These are phyloP conservation scores for Candida piceae DNA, from an alignment of 805 yeast genomes.

Conservation along the genomic window DNA sequence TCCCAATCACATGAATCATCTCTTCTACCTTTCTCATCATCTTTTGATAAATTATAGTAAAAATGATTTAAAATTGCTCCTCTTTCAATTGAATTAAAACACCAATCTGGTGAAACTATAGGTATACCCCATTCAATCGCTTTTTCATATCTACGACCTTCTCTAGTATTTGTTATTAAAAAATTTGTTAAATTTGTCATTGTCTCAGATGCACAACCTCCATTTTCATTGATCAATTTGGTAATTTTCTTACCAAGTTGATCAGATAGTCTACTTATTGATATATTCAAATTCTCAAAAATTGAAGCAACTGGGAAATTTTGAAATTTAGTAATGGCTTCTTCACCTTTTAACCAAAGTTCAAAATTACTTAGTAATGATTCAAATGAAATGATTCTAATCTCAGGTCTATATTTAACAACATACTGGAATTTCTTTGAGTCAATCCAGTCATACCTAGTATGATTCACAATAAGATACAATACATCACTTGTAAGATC, in stretches of 20 bases:
- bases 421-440: slow-evolving; percentile 53
- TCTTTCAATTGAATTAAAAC: slow-evolving; percentile 41
- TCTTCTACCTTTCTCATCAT: slow-evolving; percentile 18
- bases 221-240: slow-evolving; percentile 33
- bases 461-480: slow-evolving; percentile 21
- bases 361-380: slow-evolving; percentile 41
- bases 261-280: slow-evolving; percentile 29
- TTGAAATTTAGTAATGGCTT: slow-evolving; percentile 2
- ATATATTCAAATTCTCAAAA: slow-evolving; percentile 39
- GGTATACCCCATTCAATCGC: slow-evolving; percentile 52
- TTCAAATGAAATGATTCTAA: slow-evolving; percentile 46
- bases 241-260: slow-evolving; percentile 24
- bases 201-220: slow-evolving; percentile 47
- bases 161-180: slow-evolving; percentile 44
- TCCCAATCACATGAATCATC: slow-evolving; percentile 38
- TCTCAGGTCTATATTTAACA: slow-evolving; percentile 48
- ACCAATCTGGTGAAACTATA: slow-evolving; percentile 50
- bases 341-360: slow-evolving; percentile 53
- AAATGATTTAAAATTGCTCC: slow-evolving; percentile 36
- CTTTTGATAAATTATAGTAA: slow-evolving; percentile 33
- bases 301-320: slow-evolving; percentile 28
- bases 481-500: slow-evolving; percentile 26
- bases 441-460: slow-evolving; percentile 24
- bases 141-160: slow-evolving; percentile 49
- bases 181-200: slow-evolving; percentile 40